Conservation (phyloP, 2,329 filamentous ascomycete genomes). For the Penicillium fuscoglaucum region DNA sequence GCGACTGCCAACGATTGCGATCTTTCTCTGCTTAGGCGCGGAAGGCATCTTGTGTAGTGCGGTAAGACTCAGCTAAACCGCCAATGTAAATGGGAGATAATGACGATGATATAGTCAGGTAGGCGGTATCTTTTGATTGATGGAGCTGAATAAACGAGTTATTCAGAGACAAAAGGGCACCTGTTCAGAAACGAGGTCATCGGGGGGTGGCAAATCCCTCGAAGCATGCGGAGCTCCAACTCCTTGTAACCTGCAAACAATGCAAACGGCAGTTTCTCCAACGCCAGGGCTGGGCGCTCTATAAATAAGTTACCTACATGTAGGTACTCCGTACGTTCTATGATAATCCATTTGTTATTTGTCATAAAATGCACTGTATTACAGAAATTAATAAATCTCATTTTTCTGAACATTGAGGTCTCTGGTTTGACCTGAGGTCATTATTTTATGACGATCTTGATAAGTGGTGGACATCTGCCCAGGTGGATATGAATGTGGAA, state of each 20-base stretch:
- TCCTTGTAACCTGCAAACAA: constrained; percentile 23
- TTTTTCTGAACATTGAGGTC: not conserved
- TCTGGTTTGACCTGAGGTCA: not conserved
- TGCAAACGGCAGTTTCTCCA: constrained; percentile 24
- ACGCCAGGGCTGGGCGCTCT: not conserved
- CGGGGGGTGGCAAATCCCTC: constrained; percentile 27
- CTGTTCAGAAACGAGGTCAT: constrained; percentile 8
- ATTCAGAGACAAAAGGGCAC: constrained; percentile 7
- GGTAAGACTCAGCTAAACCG: constrained; percentile 1
- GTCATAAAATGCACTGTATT: not conserved
- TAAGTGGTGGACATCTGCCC: not conserved
- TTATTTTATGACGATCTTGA: not conserved
- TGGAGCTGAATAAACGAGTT: not conserved
- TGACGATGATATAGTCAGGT: not conserved
- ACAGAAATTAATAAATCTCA: not conserved
- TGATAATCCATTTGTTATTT: not conserved
- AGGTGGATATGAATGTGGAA: not conserved
- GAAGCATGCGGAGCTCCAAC: constrained; percentile 24
- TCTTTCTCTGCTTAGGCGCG: constrained; percentile 84
- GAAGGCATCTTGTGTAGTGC: constrained; percentile 58
- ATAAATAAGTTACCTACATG: not conserved
- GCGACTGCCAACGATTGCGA: constrained; percentile 92
- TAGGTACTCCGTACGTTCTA: not conserved
- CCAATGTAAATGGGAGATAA: not conserved
- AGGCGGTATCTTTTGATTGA: not conserved